phyloP scores from a whole-genome alignment of 352 stramenopile species.

The Globisporangium heterothallicum region DNA sequence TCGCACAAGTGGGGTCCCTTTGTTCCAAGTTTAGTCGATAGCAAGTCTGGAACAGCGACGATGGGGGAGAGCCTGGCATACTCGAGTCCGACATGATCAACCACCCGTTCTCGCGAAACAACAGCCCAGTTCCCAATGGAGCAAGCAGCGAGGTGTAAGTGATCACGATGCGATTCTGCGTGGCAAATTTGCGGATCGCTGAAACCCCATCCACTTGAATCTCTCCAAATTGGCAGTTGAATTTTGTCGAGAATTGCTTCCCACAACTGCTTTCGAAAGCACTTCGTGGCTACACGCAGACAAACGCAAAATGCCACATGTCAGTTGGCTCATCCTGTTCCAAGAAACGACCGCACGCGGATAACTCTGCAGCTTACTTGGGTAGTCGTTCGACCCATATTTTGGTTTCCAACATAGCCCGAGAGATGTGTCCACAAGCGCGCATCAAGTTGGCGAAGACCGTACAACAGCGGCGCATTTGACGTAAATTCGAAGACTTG shows the following conservation, averaged over 20 bases:
- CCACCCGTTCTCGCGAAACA: slow-evolving; percentile 4
- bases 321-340: no score
- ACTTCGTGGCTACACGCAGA: neutral
- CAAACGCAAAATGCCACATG: neutral
- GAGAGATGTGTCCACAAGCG: slow-evolving; percentile 1
- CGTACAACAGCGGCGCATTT: slow-evolving; percentile 1
- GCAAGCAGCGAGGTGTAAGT: neutral
- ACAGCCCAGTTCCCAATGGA: neutral
- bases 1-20: neutral
- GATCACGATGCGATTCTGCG: neutral
- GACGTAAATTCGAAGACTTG: slow-evolving; percentile 7
- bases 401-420: neutral
- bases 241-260: neutral
- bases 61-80: neutral
- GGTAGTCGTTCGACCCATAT: neutral
- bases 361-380: neutral
- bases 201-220: neutral
- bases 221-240: neutral
- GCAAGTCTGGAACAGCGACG: neutral
- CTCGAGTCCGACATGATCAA: neutral
- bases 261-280: neutral
- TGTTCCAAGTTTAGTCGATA: neutral
- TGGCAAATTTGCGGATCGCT: neutral
- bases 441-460: neutral
- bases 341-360: no score